Evolutionary conservation across 208 protist species (phyloP).

Genomic region (Sergeia podlipaevii): DNA sequence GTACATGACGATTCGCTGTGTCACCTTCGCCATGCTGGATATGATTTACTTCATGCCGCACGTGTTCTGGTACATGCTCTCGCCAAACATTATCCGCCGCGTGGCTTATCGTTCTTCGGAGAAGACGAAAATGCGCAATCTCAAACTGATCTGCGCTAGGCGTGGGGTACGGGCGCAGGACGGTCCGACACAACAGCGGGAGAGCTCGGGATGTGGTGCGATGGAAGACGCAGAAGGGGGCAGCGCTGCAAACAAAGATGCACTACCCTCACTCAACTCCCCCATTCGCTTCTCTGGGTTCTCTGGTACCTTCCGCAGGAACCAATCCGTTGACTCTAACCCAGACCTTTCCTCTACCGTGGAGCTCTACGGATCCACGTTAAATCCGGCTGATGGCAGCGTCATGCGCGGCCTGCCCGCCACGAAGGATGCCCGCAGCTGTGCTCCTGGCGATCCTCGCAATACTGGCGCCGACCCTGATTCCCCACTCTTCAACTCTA

Average conservation of each 20-base stretch:
- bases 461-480: neutral
- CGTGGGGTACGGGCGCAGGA: neutral
- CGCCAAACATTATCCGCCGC: constrained; percentile 71
- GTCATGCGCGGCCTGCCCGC: constrained; percentile 44
- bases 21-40: constrained; percentile 56
- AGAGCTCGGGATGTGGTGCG: no score
- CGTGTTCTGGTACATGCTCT: constrained; percentile 61
- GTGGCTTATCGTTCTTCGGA: constrained; percentile 73
- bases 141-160: constrained; percentile 39
- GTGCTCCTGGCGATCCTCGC: no score
- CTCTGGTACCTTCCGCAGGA: neutral
- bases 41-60: constrained; percentile 60
- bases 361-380: constrained; percentile 26
- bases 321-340: neutral
- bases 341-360: constrained; percentile 8
- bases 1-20: constrained; percentile 55
- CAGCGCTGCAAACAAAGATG: neutral
- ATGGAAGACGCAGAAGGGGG: neutral
- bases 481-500: no score
- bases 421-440: no score
- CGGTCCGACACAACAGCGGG: no score
- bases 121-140: constrained; percentile 47
- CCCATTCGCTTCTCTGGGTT: neutral
- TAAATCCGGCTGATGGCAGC: constrained; percentile 64
- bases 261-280: neutral